phyloP scores from a whole-genome alignment of 371 early-diverging fungal species.

The Rhizopus delemar region DNA sequence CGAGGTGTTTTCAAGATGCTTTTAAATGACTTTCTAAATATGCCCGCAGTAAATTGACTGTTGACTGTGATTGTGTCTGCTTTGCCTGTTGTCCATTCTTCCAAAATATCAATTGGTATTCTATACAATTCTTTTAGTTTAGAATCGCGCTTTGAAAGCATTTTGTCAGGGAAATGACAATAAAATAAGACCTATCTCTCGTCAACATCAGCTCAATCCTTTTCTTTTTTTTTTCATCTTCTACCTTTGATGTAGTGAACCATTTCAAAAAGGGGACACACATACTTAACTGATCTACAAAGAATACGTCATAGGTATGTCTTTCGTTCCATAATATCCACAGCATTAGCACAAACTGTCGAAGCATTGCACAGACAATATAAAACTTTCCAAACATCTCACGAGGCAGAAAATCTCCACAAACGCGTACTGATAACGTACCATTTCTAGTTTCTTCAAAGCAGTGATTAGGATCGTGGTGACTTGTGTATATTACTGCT shows the following conservation, averaged over 20 bases:
- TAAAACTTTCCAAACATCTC: constrained; percentile 69
- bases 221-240: neutral
- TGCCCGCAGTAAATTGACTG: constrained; percentile 83
- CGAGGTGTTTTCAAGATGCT: constrained; percentile 59
- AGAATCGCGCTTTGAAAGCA: constrained; percentile 69
- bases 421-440: constrained; percentile 75
- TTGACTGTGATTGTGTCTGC: constrained; percentile 91
- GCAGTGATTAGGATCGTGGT: constrained; percentile 87
- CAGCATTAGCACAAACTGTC: constrained; percentile 70
- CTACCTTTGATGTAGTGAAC: constrained; percentile 60
- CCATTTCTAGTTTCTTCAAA: constrained; percentile 93
- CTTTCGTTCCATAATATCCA: constrained; percentile 45
- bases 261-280: constrained; percentile 79
- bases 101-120: constrained; percentile 78
- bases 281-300: constrained; percentile 91
- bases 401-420: constrained; percentile 75
- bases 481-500: constrained; percentile 84
- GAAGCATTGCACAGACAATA: constrained; percentile 82
- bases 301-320: constrained; percentile 70
- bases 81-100: constrained; percentile 83
- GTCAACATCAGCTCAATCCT: constrained; percentile 2
- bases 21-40: constrained; percentile 75
- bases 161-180: constrained; percentile 95
- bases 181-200: constrained; percentile 80
- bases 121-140: constrained; percentile 77